Percentiles rank a stretch among this genome's conserved stretches.
Evolutionary conservation across 495 filamentous ascomycete genomes (phyloP).

Genomic region (Coniosporium apollinis): DNA sequence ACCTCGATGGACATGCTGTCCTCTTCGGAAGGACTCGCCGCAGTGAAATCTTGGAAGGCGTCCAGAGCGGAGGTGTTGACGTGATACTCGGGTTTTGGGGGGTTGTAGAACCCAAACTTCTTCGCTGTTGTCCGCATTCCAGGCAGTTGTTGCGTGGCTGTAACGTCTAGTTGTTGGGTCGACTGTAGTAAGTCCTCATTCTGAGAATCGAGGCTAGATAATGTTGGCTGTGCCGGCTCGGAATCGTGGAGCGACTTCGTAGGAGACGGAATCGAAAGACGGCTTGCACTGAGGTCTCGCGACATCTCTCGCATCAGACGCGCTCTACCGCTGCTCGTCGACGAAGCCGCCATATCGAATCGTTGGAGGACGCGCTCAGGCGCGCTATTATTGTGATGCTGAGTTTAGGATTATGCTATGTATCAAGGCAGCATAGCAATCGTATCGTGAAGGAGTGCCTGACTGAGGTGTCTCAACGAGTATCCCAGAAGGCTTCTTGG

Average conservation of each 20-base stretch:
- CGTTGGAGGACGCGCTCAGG: too few relatives aligned
- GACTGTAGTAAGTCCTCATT: neutral
- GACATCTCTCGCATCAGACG: constrained; percentile 1
- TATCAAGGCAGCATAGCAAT: too few relatives aligned
- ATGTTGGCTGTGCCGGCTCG: neutral
- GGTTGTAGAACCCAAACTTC: constrained; percentile 11
- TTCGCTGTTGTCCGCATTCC: constrained; percentile 15
- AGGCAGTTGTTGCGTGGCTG: constrained; percentile 7
- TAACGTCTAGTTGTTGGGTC: neutral
- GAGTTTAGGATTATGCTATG: too few relatives aligned
- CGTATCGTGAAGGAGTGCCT: too few relatives aligned
- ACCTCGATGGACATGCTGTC: constrained; percentile 20
- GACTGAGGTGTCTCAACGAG: too few relatives aligned
- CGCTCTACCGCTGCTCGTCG: neutral
- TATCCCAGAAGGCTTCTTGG: too few relatives aligned
- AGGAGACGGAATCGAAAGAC: neutral
- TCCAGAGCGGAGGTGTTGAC: constrained; percentile 14
- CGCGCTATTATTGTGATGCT: too few relatives aligned
- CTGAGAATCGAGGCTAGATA: neutral
- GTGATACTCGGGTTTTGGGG: constrained; percentile 6
- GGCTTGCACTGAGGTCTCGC: neutral
- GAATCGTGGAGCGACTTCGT: neutral
- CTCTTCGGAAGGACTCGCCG: constrained; percentile 11
- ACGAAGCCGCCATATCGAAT: too few relatives aligned
- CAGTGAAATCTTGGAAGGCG: constrained; percentile 15